Conservation (phyloP, 2,329 filamentous ascomycete genomes). For the Fusarium sp. region DNA sequence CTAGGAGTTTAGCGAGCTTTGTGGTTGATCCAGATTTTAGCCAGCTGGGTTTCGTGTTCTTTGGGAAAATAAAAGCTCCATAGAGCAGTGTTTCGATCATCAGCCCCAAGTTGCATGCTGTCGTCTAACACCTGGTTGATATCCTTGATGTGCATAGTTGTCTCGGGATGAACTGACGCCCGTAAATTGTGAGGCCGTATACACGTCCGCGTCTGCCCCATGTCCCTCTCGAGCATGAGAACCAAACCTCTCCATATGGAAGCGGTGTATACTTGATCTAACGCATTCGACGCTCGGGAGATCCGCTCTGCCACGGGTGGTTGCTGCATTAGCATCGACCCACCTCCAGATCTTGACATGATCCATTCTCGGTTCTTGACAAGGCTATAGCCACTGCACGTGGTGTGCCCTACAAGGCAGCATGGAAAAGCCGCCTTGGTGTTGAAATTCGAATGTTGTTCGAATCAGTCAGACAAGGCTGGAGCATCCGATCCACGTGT, state of each 20-base stretch:
- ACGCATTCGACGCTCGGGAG: not conserved
- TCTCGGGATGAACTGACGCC: not conserved
- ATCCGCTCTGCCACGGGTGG: not conserved
- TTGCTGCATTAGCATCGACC: slow-evolving; percentile 2
- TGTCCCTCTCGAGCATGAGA: not conserved
- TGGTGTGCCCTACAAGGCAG: not conserved
- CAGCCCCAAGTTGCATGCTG: not conserved
- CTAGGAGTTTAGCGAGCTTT: slow-evolving; percentile 2
- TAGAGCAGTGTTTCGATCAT: slow-evolving; percentile 1
- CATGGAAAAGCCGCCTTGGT: not conserved
- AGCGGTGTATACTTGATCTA: slow-evolving; percentile 5
- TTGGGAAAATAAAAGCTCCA: slow-evolving; percentile 5
- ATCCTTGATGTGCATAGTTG: not conserved
- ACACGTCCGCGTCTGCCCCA: not conserved
- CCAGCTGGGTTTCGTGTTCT: not conserved
- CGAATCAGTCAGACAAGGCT: not conserved
- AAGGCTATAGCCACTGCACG: not conserved
- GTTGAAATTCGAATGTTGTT: not conserved
- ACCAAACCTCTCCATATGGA: not conserved
- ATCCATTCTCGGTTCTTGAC: not conserved
- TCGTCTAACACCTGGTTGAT: not conserved
- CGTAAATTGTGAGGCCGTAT: not conserved
- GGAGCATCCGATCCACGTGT: not conserved
- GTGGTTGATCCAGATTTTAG: slow-evolving; percentile 1
- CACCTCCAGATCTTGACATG: slow-evolving; percentile 13